Base-by-base conservation (phyloP, 805 yeast species). In the Cyberlindnera lachancei region DNA sequence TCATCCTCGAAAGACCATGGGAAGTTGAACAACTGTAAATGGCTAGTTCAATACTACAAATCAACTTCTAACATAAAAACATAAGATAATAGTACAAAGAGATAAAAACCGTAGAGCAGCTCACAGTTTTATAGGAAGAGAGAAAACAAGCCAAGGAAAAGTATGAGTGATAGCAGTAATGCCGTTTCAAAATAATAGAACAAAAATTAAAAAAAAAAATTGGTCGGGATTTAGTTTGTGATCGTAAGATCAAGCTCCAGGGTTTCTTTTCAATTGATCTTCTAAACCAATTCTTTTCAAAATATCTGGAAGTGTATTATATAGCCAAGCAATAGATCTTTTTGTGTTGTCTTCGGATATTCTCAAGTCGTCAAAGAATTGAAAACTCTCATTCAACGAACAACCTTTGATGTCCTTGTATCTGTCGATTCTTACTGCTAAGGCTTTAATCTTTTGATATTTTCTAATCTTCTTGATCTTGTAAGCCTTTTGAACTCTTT, bases 251-350 rank as follows among this genome's bases (percentile, higher is more conserved):
- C 29, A 36, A 22, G 37, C 26, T 11, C 33, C 27, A 12, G 37
- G 14, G 22, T 27, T 44, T 31, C 50, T 45, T 29, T 48, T 51
- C 26, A 51, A 31, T 25, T 51, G 51, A 15, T 51, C 56, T 27
- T 48, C 55, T 10, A 51, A 31, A 3, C 52, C 52, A 21, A 48
- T 34, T 25, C 49, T 56, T 25, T 45, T 50, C 40, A 53, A 29
- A 9, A 53, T 44, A 26, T 53, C 55, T 11, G 55, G 56, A 6
- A 58, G 27, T 8, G 59, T 55, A 36, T 58, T 59, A 34, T 59
- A 59, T 27, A 59, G 35, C 58, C 62, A 58, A 12, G 63, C 56
- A n/a, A 59, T 55, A 1, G 59, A 46, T 48, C 52, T 53, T 25
- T 51, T 50, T 7, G 48, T 39, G 30, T 46, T 45, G 24, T 53